Evolutionary conservation across 768 basidiomycete species (phyloP).

Genomic region (Tephrocybe sp.): DNA sequence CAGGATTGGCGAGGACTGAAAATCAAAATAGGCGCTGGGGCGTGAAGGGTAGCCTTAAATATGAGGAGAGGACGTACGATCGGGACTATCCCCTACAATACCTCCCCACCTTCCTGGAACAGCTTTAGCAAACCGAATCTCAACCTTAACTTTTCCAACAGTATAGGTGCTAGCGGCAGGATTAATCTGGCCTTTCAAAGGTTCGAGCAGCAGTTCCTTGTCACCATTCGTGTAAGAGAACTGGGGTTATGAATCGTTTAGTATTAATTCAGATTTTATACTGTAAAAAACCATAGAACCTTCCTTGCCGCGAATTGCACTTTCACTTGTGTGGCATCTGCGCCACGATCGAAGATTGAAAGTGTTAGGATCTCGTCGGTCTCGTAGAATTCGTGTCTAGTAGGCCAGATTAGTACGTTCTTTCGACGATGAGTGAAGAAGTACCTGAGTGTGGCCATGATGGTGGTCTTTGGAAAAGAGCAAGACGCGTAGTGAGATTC

Average conservation of each 20-base stretch:
- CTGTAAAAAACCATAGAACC: slow-evolving; percentile 32
- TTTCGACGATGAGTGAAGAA: too few relatives aligned
- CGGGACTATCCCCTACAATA: slow-evolving; percentile 72
- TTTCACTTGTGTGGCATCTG: slow-evolving; percentile 59
- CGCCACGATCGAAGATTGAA: slow-evolving; percentile 78
- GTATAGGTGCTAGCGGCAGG: slow-evolving; percentile 56
- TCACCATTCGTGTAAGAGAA: slow-evolving; percentile 66
- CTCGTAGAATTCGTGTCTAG: slow-evolving; percentile 86
- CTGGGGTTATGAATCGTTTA: slow-evolving; percentile 26
- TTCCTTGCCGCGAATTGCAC: slow-evolving; percentile 64
- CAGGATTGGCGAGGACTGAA: slow-evolving; percentile 29
- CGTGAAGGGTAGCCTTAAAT: background rate
- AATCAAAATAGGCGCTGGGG: slow-evolving; percentile 2
- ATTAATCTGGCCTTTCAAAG: slow-evolving; percentile 81
- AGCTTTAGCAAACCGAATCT: slow-evolving; percentile 74
- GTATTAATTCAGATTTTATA: background rate
- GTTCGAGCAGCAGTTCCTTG: slow-evolving; percentile 68
- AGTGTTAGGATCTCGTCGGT: slow-evolving; percentile 72
- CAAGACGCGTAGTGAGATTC: background rate
- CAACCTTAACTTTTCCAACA: slow-evolving; percentile 86
- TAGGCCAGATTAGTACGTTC: background rate
- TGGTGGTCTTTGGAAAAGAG: background rate
- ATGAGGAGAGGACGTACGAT: slow-evolving; percentile 48
- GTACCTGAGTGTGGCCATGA: slow-evolving; percentile 15
- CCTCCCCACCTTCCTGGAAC: slow-evolving; percentile 68